Evolutionary conservation across 129 eudicot genomes (phyloP), one percentile per base, ranked within the genome.

Genomic region (Scalesia atractyloides): DNA sequence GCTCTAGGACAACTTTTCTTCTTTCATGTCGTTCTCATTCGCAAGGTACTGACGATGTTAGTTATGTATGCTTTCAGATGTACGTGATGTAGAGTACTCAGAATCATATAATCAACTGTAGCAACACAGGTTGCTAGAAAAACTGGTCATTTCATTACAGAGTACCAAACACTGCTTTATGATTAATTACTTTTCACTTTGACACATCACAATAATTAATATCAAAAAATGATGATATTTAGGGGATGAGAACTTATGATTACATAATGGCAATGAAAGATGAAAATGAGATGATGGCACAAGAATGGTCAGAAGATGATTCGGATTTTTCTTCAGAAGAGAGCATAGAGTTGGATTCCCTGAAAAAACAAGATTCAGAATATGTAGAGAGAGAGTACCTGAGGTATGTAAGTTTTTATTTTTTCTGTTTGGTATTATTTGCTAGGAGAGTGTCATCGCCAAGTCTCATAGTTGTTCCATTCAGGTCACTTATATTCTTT

Each of bases 171-270:
- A 50, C 56, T 3, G 15, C 56, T 9, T 50, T 15, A 48, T 49
- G 1, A 48, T 14, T 60, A 43, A 66, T 20, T 76, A n/a, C 1
- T 49, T 19, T 19, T 63, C 26, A 39, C 33, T 59, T 34, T 6
- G 10, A 71, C 7, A 17, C 9, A 13, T 20, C 13, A 14, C 57
- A 56, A 33, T 14, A 34, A 58, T 66, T 61, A 30, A 68, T 80
- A 11, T 24, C 0, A 0, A 41, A 41, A 9, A 1, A 41, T 41
- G 46, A 26, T 7, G 43, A 51, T 20, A 5, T 54, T 9, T 50
- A 94, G 98, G 99, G 99, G 65, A 90, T 94, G 91, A 75, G 90
- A 86, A 94, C 99, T 8, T 94, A 90, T 66, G 99, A 90, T 57
- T 94, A 94, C 82, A 90, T 94, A 69, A 70, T 90, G 85, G 99